These are phyloP conservation scores for Lathyrus aphaca DNA, from an alignment of 306 rosid genomes.

Conservation along the genomic window DNA sequence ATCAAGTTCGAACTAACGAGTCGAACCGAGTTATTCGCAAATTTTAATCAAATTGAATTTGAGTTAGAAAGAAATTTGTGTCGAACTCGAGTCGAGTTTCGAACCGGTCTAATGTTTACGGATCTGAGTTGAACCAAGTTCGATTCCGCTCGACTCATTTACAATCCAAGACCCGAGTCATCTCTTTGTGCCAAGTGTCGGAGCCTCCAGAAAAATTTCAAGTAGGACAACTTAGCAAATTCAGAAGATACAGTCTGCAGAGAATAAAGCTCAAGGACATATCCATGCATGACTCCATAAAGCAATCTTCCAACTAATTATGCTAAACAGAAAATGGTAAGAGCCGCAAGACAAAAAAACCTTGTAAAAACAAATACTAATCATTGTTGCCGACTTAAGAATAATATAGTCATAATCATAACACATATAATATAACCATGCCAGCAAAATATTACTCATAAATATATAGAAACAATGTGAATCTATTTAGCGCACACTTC, in stretches of 20 bases:
- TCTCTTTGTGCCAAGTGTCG: no score
- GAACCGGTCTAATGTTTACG: no score
- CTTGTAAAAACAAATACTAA: slow-evolving; percentile 12
- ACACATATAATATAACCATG: slow-evolving; percentile 28
- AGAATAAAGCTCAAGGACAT: neutral
- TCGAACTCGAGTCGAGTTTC: no score
- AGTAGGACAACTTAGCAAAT: neutral
- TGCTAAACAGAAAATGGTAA: neutral
- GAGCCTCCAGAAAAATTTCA: neutral
- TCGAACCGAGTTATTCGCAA: no score
- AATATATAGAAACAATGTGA: neutral
- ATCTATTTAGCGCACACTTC: neutral
- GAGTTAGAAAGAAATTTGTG: no score
- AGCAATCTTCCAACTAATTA: slow-evolving; percentile 4
- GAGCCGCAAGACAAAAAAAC: slow-evolving; percentile 1
- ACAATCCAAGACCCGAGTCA: no score
- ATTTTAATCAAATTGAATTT: no score
- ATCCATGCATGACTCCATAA: neutral
- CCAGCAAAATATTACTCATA: slow-evolving; percentile 5
- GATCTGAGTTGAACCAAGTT: no score
- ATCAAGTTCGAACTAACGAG: no score
- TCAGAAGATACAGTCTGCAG: neutral
- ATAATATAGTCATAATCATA: neutral
- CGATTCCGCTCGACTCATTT: no score
- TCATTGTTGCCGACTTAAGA: slow-evolving; percentile 17